Evolutionary conservation across 106 monocot genomes (phyloP), one percentile per base, ranked within the genome.

Genomic region (Acorus calamus): DNA sequence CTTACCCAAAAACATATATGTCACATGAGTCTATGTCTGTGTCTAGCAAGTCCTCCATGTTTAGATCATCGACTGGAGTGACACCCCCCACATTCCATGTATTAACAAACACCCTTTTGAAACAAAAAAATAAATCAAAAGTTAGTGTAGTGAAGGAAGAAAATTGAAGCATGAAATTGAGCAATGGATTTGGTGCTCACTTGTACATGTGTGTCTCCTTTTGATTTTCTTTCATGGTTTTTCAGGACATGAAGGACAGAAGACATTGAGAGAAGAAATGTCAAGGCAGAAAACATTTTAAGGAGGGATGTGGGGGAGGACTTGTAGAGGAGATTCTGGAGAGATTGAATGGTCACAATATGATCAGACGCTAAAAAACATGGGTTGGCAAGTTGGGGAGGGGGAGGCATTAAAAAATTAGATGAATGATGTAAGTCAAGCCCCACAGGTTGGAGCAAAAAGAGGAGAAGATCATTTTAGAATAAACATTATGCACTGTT

Each of bases 11-110:
- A 64, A 86, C 81, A 49, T 86, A 86, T 61, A 91, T 77, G 74
- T 91, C 90, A 50, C 81, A 86, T 43, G 75, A 62, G 47, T 60
- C 76, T 13, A 71, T 74, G n/a, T 61, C 54, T 4, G 69, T 76
- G 61, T 83, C 86, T 7, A 91, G 73, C 86, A 83, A 91, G 48
- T 91, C 83, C n/a, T 81, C 83, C 76, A 91, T 57, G 7, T 72
- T 67, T 2, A 86, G 45, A 56, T 78, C 78, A 50, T 80, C 78
- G 0, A 55, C 42, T 2, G 90, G 86, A 4, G 74, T 45, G 44
- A 74, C 68, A 8, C 90, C 90, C 10, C 81, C 86, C 9, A 86
- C 76, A 62, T 91, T 91, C 86, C 86, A 91, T 53, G 90, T 91
- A 42, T 81, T 74, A 2, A 69, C 76, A 58, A 90, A 89, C 3